A percentile compares a stretch with the other conserved stretches of the same genome.
phyloP scores from a whole-genome alignment of 2,329 filamentous ascomycete species.

The Plectosphaerella plurivora region DNA sequence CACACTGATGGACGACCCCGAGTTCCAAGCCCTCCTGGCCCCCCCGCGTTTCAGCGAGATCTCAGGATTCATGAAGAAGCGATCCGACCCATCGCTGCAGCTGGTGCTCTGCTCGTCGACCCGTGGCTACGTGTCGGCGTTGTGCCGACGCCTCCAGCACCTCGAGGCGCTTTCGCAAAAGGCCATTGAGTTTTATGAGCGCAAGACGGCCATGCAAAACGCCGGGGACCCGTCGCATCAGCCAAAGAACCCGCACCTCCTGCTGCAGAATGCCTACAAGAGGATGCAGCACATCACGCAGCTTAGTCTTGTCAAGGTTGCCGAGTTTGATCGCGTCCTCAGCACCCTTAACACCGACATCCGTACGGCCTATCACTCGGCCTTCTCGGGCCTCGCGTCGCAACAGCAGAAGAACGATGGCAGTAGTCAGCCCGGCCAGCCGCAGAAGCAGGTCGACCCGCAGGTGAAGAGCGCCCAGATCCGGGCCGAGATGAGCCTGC shows the following conservation, averaged over 20 bases:
- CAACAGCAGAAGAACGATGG: conserved; percentile 25
- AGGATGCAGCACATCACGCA: conserved; percentile 48
- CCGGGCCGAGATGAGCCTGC: conserved; percentile 47
- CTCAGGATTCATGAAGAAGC: conserved; percentile 44
- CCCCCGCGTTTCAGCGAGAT: conserved; percentile 44
- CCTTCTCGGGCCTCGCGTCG: conserved; percentile 38
- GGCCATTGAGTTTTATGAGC: conserved; percentile 48
- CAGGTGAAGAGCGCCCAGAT: conserved; percentile 41
- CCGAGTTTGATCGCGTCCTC: conserved; percentile 60
- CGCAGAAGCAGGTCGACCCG: conserved; percentile 35
- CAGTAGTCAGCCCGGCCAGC: conserved; percentile 26
- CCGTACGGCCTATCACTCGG: conserved; percentile 43
- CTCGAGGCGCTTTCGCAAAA: conserved; percentile 45
- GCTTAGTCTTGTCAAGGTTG: conserved; percentile 50
- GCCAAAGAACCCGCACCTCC: conserved; percentile 38
- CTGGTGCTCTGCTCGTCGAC: conserved; percentile 70
- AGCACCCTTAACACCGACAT: conserved; percentile 43
- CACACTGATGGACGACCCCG: conserved; percentile 45
- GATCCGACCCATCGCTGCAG: conserved; percentile 56
- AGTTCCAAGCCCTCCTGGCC: conserved; percentile 46
- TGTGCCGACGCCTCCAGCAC: conserved; percentile 59
- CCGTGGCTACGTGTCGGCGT: conserved; percentile 65
- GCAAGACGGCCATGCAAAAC: conserved; percentile 28
- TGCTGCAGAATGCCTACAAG: conserved; percentile 53
- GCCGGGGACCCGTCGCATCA: conserved; percentile 33